phyloP scores from a whole-genome alignment of 805 yeast genomes.

The Metschnikowia peoriensis region DNA sequence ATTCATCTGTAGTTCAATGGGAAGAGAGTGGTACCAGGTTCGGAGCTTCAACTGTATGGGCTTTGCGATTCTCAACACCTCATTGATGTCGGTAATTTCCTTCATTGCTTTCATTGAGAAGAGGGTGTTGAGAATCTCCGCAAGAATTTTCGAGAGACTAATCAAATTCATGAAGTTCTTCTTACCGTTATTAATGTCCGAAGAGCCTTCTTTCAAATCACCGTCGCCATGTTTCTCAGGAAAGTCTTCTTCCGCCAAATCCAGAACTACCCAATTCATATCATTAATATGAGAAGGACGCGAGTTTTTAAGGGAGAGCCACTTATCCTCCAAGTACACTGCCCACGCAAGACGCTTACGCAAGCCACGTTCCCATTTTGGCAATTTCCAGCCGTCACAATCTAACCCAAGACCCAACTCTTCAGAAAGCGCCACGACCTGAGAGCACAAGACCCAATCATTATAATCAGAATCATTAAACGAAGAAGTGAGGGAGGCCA shows the following conservation, averaged over 20 bases:
- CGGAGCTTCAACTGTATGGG: constrained; percentile 71
- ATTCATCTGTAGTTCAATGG: constrained; percentile 61
- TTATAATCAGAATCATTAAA: constrained; percentile 46
- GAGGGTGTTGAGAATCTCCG: constrained; percentile 69
- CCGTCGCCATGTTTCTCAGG: constrained; percentile 65
- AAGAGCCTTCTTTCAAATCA: constrained; percentile 54
- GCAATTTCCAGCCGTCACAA: constrained; percentile 87
- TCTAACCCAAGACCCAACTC: constrained; percentile 90
- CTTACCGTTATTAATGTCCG: constrained; percentile 71
- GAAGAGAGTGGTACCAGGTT: constrained; percentile 75
- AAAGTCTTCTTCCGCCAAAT: constrained; percentile 71
- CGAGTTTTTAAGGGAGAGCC: constrained; percentile 80
- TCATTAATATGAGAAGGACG: constrained; percentile 80
- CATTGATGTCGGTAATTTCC: constrained; percentile 56
- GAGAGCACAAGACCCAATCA: constrained; percentile 84
- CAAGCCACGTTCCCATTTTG: constrained; percentile 92
- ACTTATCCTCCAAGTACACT: constrained; percentile 85
- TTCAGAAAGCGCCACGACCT: constrained; percentile 83
- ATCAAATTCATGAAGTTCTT: constrained; percentile 66
- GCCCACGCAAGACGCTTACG: constrained; percentile 95
- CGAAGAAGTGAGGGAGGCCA: constrained; percentile 18
- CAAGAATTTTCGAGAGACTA: constrained; percentile 61
- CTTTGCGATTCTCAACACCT: constrained; percentile 72
- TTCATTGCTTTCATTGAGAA: constrained; percentile 68
- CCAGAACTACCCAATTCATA: constrained; percentile 75